Evolutionary conservation across 2,329 filamentous ascomycete genomes (phyloP).

Genomic region (Hymenoscyphus fructigenus): DNA sequence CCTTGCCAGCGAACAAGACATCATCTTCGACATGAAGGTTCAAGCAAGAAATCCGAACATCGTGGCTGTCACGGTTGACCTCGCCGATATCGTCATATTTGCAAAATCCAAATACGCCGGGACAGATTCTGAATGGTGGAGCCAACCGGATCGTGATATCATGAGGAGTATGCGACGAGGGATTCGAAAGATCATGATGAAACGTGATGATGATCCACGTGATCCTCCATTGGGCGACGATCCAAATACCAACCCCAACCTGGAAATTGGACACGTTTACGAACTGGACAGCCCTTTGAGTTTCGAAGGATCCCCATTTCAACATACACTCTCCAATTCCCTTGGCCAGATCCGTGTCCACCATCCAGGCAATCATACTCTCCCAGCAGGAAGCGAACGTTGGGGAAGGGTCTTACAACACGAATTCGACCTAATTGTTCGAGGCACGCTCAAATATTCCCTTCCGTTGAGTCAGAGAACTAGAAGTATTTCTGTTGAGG

Average conservation of each 20-base stretch:
- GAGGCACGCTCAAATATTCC: conserved; percentile 84
- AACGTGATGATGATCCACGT: conserved; percentile 34
- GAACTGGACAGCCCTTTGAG: conserved; percentile 83
- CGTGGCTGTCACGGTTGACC: conserved; percentile 79
- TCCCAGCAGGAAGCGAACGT: conserved; percentile 74
- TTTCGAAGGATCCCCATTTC: conserved; percentile 88
- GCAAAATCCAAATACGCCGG: conserved; percentile 90
- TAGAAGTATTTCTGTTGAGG: conserved; percentile 59
- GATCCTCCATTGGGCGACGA: conserved; percentile 55
- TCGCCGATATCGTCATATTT: conserved; percentile 89
- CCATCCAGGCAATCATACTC: conserved; percentile 84
- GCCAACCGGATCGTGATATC: conserved; percentile 37
- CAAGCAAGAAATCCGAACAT: conserved; percentile 91
- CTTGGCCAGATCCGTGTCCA: conserved; percentile 79
- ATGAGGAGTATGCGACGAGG: conserved; percentile 34
- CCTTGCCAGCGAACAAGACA: conserved; percentile 87
- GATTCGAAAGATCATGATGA: conserved; percentile 38
- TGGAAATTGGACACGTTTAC: conserved; percentile 86
- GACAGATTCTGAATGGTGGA: conserved; percentile 57
- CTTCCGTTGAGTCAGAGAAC: conserved; percentile 61
- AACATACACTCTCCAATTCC: conserved; percentile 68
- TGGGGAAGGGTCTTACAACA: conserved; percentile 92
- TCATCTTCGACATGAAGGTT: conserved; percentile 91
- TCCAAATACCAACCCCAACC: conserved; percentile 69
- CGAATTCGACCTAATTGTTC: conserved; percentile 89